A percentile compares a stretch with the other conserved stretches of the same genome.
These are phyloP conservation scores for Entomortierella parvispora DNA, from an alignment of 192 early-diverging fungal genomes.

Conservation along the genomic window DNA sequence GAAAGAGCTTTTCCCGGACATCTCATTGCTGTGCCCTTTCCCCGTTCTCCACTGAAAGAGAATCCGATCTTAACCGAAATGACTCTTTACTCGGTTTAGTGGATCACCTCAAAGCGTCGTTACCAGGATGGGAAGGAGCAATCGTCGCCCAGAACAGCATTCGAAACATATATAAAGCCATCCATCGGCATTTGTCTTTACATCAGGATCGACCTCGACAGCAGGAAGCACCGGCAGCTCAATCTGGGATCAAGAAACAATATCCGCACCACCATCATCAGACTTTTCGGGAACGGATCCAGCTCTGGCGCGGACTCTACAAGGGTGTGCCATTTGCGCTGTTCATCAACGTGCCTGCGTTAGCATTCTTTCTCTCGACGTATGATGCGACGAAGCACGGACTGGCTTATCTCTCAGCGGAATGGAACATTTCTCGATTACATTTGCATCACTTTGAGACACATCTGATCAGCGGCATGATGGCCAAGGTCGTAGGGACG, in stretches of 20 bases:
- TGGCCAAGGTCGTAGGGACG: conserved; percentile 28
- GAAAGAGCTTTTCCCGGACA: background rate
- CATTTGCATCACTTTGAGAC: conserved; percentile 28
- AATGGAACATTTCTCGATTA: background rate
- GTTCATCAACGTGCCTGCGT: conserved; percentile 31
- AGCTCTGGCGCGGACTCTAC: conserved; percentile 25
- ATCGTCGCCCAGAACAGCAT: too few species aligned
- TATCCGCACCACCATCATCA: background rate
- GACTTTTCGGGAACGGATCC: conserved; percentile 4
- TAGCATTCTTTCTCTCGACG: conserved; percentile 40
- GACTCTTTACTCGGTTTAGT: too few species aligned
- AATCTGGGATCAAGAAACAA: too few species aligned
- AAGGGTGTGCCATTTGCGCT: conserved; percentile 28
- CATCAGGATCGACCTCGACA: too few species aligned
- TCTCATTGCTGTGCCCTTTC: background rate
- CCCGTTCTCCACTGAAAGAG: background rate
- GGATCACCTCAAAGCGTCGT: too few species aligned
- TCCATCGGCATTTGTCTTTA: too few species aligned
- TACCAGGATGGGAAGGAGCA: too few species aligned
- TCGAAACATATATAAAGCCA: too few species aligned
- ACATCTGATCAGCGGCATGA: conserved; percentile 32
- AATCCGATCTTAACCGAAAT: too few species aligned
- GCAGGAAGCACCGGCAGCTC: background rate
- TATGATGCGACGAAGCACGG: conserved; percentile 34
- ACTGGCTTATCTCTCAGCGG: conserved; percentile 2